Evolutionary conservation across 371 early-diverging fungal species (phyloP), one percentile per base, ranked within the genome.

Genomic region (Apophysomyces ossiformis): DNA sequence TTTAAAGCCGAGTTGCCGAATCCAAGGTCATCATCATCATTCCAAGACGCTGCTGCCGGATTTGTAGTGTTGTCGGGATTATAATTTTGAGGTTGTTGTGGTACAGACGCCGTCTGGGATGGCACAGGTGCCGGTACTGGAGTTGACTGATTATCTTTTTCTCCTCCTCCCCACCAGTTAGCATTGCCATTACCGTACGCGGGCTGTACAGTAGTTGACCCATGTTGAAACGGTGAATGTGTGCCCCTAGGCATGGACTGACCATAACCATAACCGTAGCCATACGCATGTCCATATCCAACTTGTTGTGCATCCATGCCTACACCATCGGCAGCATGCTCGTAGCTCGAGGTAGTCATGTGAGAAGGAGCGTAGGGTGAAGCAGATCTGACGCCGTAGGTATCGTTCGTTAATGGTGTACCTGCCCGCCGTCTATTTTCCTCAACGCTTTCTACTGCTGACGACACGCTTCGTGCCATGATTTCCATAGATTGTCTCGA

Each of bases 11-110:
- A 75, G 44, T 87, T 87, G 32, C 87, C 85, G 36, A 87, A 78
- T n/a, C 87, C 87, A 46, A 87, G 72, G 65, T 83, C 86, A 60
- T 82, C 84, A 43, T 82, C 81, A 2, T 75, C 74, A 45, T 74
- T 64, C 57, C 26, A 47, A 16, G 39, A 37, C 6, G 58, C n/a
- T 60, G 47, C 57, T 32, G 65, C 56, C 12, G 57, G 45, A 41
- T 38, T 54, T 57, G 56, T 58, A 54, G 61, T 70, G 15, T 58
- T 63, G 35, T 38, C 59, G 13, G 69, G 67, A 7, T 69, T 59
- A 64, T 71, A 68, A 35, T 50, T 65, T 26, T 70, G 58, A 57
- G 54, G 26, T 43, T 26, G 32, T 26, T 60, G 26, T n/a, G 69
- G 57, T n/a, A 71, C 41, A 46, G 63, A 37, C 43, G 67, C 57